Evolutionary conservation across 805 yeast genomes (phyloP), one percentile per base, ranked within the genome.

Genomic region (Isabelozyma pseudorhagii): DNA sequence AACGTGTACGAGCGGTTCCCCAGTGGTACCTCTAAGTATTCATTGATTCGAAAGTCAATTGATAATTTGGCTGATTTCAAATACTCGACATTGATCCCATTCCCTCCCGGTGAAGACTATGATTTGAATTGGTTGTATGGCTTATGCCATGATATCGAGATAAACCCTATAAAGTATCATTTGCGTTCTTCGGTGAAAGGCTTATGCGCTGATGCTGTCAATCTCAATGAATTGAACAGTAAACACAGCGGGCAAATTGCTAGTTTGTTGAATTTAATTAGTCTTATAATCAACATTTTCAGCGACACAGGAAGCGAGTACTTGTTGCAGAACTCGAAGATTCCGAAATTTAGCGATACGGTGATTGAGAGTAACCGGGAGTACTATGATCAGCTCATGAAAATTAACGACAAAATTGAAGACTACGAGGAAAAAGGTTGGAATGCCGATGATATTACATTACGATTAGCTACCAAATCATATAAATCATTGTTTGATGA

Each of bases 21-120:
- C 0, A 77, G 80, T 17, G 84, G 84, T 0, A 74, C 81, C 2
- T 78, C 83, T 3, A 75, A 74, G 56, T 74, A 69, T 53, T 66
- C 74, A 3, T 55, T 79, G 28, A 60, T 75, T 13, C 71, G 74
- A 38, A 77, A 71, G 45, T 60, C 75, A 1, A 52, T 79, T 2
- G 65, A 69, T 34, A 53, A 62, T 10, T 40, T 59, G 25, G 68
- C 74, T 0, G 67, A 71, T 18, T 71, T 71, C 49, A 53, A 58
- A 18, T 75, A 68, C 54, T 71, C 82, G 4, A 61, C 58, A 36
- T 50, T 79, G 31, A 58, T 80, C 4, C 68, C 74, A 8, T 64
- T 64, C 18, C 78, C 80, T 1, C 36, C 51, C 2, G 57, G 46
- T n/a, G 45, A 51, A 51, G 53, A 46, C 18, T 64, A 54, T 38